Conservation (phyloP, 768 basidiomycete genomes). For the Boletus vinaceobasis region DNA sequence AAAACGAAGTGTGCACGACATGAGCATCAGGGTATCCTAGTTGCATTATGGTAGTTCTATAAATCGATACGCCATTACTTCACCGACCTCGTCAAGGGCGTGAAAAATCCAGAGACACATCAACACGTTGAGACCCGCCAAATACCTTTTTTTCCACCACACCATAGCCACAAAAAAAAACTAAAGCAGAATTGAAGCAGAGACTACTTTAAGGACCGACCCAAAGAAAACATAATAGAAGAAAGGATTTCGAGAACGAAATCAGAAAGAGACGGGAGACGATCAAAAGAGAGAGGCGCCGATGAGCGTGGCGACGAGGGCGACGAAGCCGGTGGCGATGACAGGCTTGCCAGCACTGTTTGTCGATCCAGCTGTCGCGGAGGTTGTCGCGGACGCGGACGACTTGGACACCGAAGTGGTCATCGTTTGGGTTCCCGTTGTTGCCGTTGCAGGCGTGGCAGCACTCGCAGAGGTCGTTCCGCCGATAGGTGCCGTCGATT, state of each 20-base stretch:
- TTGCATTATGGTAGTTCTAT: neutral
- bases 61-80: slow-evolving; percentile 1
- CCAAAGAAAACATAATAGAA: neutral
- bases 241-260: neutral
- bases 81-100: slow-evolving; percentile 6
- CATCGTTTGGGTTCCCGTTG: slow-evolving; percentile 17
- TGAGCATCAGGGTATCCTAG: neutral
- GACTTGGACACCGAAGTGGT: neutral
- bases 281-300: slow-evolving; percentile 22
- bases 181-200: neutral
- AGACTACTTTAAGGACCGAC: neutral
- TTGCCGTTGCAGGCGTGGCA: slow-evolving; percentile 17
- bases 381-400: neutral
- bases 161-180: neutral
- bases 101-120: neutral
- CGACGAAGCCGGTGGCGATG: slow-evolving; percentile 24
- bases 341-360: slow-evolving; percentile 24
- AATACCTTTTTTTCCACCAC: neutral
- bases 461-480: slow-evolving; percentile 27
- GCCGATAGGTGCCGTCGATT: slow-evolving; percentile 56
- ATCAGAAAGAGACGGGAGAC: neutral
- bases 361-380: slow-evolving; percentile 1
- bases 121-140: neutral
- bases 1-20: neutral
- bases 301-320: slow-evolving; percentile 18